Conservation (phyloP, 192 early-diverging fungal species). For the Linnemannia schmuckeri region DNA sequence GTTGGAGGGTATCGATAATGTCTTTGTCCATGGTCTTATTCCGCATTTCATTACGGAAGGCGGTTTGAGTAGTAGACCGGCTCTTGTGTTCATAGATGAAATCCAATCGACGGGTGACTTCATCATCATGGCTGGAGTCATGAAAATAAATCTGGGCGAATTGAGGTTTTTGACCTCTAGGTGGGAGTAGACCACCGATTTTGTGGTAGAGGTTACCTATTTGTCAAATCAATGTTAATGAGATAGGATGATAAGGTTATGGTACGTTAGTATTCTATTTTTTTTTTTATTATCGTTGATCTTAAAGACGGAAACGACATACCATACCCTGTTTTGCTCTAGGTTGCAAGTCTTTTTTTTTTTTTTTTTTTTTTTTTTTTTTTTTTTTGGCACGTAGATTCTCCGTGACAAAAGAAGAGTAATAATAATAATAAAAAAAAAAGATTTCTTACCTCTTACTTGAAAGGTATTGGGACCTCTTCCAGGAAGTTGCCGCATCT, state of each 20-base stretch:
- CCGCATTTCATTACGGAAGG: too few relatives aligned
- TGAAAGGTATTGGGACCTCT: too few relatives aligned
- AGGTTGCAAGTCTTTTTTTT: too few relatives aligned
- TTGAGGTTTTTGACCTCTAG: not conserved
- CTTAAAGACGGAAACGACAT: too few relatives aligned
- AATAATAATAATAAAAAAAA: too few relatives aligned
- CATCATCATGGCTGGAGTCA: not conserved
- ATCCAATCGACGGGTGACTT: not conserved
- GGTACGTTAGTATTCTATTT: not conserved
- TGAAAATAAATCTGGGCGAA: conserved; percentile 3
- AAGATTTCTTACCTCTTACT: too few relatives aligned
- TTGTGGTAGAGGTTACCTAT: not conserved
- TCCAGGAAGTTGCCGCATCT: too few relatives aligned
- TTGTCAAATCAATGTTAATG: not conserved
- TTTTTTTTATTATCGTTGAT: too few relatives aligned
- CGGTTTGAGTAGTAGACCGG: not conserved
- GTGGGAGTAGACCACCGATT: not conserved
- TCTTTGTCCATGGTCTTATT: not conserved
- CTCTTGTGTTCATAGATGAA: not conserved
- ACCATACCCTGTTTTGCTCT: too few relatives aligned
- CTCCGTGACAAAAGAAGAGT: too few relatives aligned
- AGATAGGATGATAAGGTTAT: not conserved
- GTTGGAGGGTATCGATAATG: not conserved
- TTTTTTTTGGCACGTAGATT: too few relatives aligned
- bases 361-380: too few relatives aligned